phyloP scores from a whole-genome alignment of 768 basidiomycete genomes.

The Lactarius sanguifluus region DNA sequence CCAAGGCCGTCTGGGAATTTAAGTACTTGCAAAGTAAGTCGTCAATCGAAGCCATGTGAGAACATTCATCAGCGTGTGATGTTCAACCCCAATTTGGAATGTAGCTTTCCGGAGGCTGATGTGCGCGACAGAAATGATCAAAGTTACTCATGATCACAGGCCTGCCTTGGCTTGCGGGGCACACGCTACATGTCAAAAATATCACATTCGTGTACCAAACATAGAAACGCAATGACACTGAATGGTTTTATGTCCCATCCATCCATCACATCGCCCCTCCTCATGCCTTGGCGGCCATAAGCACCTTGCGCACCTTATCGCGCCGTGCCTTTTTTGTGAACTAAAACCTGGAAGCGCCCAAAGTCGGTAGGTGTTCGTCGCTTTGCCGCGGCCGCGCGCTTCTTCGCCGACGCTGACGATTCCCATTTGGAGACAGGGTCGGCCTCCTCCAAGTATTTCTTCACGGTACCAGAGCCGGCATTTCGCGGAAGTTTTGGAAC shows the following conservation, averaged over 20 bases:
- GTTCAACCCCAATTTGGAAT: neutral
- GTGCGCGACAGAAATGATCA: neutral
- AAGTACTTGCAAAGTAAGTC: neutral
- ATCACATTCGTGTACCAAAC: constrained; percentile 14
- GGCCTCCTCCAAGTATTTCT: constrained; percentile 87
- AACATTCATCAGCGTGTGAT: neutral
- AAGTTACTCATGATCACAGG: neutral
- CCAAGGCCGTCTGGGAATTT: neutral
- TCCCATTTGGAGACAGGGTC: constrained; percentile 86
- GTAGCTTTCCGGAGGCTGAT: neutral
- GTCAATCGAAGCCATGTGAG: neutral
- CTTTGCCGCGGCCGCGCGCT: constrained; percentile 69
- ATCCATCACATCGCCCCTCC: constrained; percentile 4
- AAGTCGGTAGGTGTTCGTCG: constrained; percentile 86
- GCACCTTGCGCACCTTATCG: constrained; percentile 69
- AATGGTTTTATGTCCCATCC: neutral
- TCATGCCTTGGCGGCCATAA: constrained; percentile 59
- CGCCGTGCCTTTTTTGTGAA: constrained; percentile 89
- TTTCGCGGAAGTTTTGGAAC: constrained; percentile 83
- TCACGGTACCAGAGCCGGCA: constrained; percentile 78
- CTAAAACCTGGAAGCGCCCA: constrained; percentile 82
- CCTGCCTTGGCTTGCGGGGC: neutral
- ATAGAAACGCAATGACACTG: constrained; percentile 5
- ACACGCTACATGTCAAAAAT: constrained; percentile 7
- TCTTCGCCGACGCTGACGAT: constrained; percentile 84